Conservation (phyloP, 345 rosid species). For the Microcos paniculata region DNA sequence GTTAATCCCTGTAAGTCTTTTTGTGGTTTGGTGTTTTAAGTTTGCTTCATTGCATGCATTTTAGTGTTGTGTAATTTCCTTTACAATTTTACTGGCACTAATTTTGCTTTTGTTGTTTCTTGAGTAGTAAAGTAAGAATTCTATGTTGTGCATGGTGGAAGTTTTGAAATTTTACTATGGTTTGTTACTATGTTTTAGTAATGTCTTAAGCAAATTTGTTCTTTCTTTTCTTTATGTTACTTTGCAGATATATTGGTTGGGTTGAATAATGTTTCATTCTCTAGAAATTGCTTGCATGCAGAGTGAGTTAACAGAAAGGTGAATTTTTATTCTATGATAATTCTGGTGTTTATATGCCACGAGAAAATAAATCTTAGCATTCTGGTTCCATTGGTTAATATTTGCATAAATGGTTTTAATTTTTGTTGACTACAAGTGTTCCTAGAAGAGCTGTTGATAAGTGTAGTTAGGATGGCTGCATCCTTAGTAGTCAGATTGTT, state of each 20-base stretch:
- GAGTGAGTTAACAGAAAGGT: neutral
- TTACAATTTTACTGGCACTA: neutral
- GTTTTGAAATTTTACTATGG: neutral
- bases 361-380: neutral
- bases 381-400: neutral
- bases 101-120: neutral
- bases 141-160: neutral
- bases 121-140: neutral
- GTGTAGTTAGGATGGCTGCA: no score
- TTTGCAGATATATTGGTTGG: neutral
- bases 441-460: neutral
- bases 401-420: neutral
- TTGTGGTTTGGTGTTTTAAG: neutral
- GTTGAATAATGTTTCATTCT: neutral
- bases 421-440: neutral
- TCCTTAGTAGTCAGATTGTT: neutral
- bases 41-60: slow-evolving; percentile 5
- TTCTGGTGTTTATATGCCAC: neutral
- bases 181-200: neutral
- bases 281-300: neutral
- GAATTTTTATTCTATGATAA: neutral
- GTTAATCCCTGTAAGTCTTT: neutral
- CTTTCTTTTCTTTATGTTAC: neutral
- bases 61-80: neutral
- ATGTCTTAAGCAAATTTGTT: neutral